Evolutionary conservation across 2,329 filamentous ascomycete species (phyloP).

Genomic region (Nemania sp.): DNA sequence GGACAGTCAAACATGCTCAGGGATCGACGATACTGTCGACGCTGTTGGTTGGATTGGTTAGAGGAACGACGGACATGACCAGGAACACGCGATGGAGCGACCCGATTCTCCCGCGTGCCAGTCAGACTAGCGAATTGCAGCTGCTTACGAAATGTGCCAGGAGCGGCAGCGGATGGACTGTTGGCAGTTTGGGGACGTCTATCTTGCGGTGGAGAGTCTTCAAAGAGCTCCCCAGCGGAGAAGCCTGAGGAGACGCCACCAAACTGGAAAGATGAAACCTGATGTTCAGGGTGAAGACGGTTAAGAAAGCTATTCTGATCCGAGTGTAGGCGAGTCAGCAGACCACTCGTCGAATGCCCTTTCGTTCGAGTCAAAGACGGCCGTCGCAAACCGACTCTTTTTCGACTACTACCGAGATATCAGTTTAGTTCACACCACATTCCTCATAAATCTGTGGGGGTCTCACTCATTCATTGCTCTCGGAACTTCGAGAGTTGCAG

Average conservation of each 20-base stretch:
- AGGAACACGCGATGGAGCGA: slow-evolving; percentile 75
- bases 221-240: slow-evolving; percentile 79
- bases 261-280: slow-evolving; percentile 76
- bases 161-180: slow-evolving; percentile 58
- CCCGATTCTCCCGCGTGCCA: slow-evolving; percentile 54
- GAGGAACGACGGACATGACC: slow-evolving; percentile 72
- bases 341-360: slow-evolving; percentile 68
- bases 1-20: slow-evolving; percentile 98
- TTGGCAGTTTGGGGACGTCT: slow-evolving; percentile 63
- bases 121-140: slow-evolving; percentile 64
- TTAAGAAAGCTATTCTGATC: slow-evolving; percentile 2
- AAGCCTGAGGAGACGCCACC: slow-evolving; percentile 61
- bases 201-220: slow-evolving; percentile 76
- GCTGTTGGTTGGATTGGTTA: slow-evolving; percentile 72
- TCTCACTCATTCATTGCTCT: slow-evolving; percentile 59
- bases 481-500: slow-evolving; percentile 50
- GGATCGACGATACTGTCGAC: slow-evolving; percentile 88
- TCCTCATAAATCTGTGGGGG: not conserved
- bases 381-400: slow-evolving; percentile 65
- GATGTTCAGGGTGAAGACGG: slow-evolving; percentile 63
- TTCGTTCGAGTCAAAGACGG: slow-evolving; percentile 77
- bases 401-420: slow-evolving; percentile 59
- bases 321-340: slow-evolving; percentile 48
- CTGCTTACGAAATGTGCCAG: slow-evolving; percentile 58
- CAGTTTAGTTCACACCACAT: slow-evolving; percentile 22